Percentiles rank a stretch among this genome's conserved stretches.
phyloP scores from a whole-genome alignment of 192 early-diverging fungal genomes.

The Coemansia sp. region DNA sequence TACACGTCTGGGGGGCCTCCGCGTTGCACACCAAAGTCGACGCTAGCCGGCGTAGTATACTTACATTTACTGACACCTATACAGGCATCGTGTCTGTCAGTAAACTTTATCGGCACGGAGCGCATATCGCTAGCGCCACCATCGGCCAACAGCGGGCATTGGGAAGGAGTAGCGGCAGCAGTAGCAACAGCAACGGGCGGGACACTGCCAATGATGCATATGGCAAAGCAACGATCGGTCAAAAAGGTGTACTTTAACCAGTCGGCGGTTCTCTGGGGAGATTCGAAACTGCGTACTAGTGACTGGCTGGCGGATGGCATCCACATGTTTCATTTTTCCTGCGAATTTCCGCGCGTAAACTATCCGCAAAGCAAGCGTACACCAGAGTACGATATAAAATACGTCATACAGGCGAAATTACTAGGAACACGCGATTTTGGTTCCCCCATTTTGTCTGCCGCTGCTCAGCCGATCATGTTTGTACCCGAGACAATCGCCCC shows the following conservation, averaged over 20 bases:
- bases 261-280: conserved; percentile 46
- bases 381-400: conserved; percentile 43
- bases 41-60: conserved; percentile 45
- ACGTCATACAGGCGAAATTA: conserved; percentile 40
- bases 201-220: not conserved
- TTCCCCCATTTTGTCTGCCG: conserved; percentile 12
- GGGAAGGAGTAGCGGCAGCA: not conserved
- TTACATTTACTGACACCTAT: conserved; percentile 22
- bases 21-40: conserved; percentile 50
- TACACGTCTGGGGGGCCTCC: conserved; percentile 48
- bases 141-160: conserved; percentile 31
- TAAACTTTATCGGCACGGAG: conserved; percentile 45
- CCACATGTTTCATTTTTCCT: conserved; percentile 58
- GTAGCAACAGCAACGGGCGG: conserved; percentile 8
- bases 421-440: conserved; percentile 9
- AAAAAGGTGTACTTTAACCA: conserved; percentile 54
- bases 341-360: conserved; percentile 54
- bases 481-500: conserved; percentile 48
- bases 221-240: conserved; percentile 26
- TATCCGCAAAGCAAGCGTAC: conserved; percentile 45
- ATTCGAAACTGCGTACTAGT: conserved; percentile 23
- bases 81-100: conserved; percentile 31
- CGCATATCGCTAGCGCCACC: conserved; percentile 40
- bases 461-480: conserved; percentile 34
- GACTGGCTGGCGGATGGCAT: conserved; percentile 27